A percentile compares a stretch with the other conserved stretches of the same genome.
Evolutionary conservation across 2,329 filamentous ascomycete species (phyloP).

Genomic region (Sporothrix variecibatus): DNA sequence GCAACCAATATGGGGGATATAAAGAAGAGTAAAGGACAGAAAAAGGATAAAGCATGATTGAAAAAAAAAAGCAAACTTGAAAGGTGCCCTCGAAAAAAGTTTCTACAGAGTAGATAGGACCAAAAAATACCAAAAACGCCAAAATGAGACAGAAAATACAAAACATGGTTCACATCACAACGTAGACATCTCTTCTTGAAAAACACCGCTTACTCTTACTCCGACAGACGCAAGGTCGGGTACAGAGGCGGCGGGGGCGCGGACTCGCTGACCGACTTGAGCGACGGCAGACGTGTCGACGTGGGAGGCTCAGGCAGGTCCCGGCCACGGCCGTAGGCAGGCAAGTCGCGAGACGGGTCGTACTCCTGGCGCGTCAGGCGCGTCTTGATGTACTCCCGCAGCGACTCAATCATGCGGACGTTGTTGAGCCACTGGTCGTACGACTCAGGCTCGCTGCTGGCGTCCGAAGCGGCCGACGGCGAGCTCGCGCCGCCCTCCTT

Average conservation of each 20-base stretch:
- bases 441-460: constrained; percentile 56
- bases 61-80: background rate
- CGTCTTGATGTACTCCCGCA: constrained; percentile 59
- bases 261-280: constrained; percentile 23
- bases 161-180: constrained; percentile 19
- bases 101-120: background rate
- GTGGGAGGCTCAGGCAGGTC: constrained; percentile 38
- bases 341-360: constrained; percentile 33
- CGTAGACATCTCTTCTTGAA: background rate
- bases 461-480: constrained; percentile 58
- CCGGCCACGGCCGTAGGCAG: background rate
- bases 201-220: background rate
- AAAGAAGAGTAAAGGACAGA: background rate
- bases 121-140: background rate
- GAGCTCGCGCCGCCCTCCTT: constrained; percentile 49
- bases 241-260: constrained; percentile 28
- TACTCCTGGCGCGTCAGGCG: constrained; percentile 61
- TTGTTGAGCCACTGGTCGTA: constrained; percentile 68
- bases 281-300: constrained; percentile 30
- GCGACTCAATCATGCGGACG: constrained; percentile 63
- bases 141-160: constrained; percentile 2
- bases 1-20: background rate
- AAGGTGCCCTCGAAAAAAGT: background rate
- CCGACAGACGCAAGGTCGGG: constrained; percentile 30
- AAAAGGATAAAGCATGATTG: background rate